Evolutionary conservation across 176 grass and related monocot genomes (phyloP).

Genomic region (Zoysia japonica): DNA sequence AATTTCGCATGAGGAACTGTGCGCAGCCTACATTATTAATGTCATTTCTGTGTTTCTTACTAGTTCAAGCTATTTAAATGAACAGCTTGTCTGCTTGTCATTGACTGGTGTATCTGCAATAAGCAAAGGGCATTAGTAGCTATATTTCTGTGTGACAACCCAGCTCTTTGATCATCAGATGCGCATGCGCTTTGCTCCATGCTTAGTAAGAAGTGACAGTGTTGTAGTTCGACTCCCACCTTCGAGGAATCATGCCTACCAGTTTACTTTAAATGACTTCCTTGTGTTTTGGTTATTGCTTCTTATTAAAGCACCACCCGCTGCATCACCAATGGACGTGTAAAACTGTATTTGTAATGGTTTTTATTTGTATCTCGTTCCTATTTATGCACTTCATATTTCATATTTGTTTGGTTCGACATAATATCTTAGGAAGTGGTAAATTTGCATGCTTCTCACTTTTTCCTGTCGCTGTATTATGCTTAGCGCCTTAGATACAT

Average conservation of each 20-base stretch:
- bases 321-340: not conserved
- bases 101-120: not conserved
- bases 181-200: not conserved
- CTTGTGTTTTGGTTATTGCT: not conserved
- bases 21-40: not conserved
- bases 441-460: not conserved
- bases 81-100: constrained; percentile 12
- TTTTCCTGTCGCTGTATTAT: not conserved
- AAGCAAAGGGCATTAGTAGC: not conserved
- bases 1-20: no score
- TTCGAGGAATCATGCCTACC: not conserved
- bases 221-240: not conserved
- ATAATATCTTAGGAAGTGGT: not conserved
- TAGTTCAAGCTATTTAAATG: not conserved
- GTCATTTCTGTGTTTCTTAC: not conserved
- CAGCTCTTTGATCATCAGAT: not conserved
- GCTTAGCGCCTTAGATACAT: not conserved
- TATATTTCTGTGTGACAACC: no score
- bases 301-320: not conserved
- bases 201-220: not conserved
- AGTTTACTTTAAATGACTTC: not conserved
- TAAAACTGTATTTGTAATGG: not conserved
- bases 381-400: not conserved
- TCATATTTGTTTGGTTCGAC: not conserved
- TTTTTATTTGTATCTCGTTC: not conserved